These are phyloP conservation scores for Xylaria bambusicola DNA, from an alignment of 495 filamentous ascomycete genomes.

Conservation along the genomic window DNA sequence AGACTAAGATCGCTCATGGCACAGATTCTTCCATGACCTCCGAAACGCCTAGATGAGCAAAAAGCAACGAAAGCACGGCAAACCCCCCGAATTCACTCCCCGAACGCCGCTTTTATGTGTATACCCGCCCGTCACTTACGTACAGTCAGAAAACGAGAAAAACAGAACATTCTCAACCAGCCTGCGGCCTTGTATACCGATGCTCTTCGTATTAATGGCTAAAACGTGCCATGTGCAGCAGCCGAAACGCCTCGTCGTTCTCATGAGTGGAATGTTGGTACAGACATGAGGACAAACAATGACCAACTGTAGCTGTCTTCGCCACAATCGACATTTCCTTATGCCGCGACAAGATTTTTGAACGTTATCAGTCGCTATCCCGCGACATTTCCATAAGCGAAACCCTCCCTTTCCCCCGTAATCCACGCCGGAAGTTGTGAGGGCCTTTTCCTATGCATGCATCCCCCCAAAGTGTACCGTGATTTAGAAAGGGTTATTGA, in stretches of 20 bases:
- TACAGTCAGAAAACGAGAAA: conserved; percentile 21
- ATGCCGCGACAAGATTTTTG: conserved; percentile 5
- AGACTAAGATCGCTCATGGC: conserved; percentile 19
- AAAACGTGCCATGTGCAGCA: conserved; percentile 33
- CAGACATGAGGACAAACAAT: conserved; percentile 30
- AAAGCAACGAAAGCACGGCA: conserved; percentile 19
- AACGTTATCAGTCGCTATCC: neutral
- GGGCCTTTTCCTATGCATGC: neutral
- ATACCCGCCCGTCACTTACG: conserved; percentile 33
- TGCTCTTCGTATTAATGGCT: conserved; percentile 20
- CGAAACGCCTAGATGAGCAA: conserved; percentile 26
- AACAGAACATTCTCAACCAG: conserved; percentile 11
- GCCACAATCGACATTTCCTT: conserved; percentile 5
- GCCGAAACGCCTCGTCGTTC: conserved; percentile 36
- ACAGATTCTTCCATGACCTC: conserved; percentile 17
- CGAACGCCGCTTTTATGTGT: conserved; percentile 42
- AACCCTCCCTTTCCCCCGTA: neutral
- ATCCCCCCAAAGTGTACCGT: neutral
- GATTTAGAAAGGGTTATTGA: neutral
- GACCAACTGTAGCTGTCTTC: neutral
- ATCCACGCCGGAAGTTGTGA: conserved; percentile 1
- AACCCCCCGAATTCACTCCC: conserved; percentile 8
- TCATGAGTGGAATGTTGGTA: conserved; percentile 39
- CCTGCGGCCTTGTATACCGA: conserved; percentile 18
- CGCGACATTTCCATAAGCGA: neutral